Conservation (phyloP, 768 basidiomycete genomes). For the Kwoniella pini region DNA sequence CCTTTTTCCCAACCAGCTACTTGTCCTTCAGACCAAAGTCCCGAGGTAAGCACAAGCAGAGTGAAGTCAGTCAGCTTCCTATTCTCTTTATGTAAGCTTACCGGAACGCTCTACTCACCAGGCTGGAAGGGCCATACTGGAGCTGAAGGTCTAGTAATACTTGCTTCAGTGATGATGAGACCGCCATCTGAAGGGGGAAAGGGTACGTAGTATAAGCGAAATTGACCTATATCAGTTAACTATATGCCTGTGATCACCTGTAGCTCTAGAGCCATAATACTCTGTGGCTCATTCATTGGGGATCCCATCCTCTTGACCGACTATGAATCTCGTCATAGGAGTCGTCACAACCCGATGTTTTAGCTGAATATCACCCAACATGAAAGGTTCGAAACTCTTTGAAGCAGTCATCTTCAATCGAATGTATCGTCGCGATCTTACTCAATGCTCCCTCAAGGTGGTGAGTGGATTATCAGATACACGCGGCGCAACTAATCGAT, state of each 20-base stretch:
- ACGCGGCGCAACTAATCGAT: too few relatives aligned
- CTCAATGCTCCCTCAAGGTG: too few relatives aligned
- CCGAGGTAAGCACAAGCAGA: too few relatives aligned
- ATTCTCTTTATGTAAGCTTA: background rate
- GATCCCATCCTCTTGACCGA: constrained; percentile 12
- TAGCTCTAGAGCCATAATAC: constrained; percentile 48
- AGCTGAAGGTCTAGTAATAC: background rate
- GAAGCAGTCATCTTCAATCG: background rate
- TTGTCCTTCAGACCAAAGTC: constrained; percentile 55
- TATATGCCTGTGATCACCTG: background rate
- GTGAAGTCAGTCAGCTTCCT: background rate
- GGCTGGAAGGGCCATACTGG: background rate
- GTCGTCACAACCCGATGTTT: constrained; percentile 41
- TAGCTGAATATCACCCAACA: constrained; percentile 1
- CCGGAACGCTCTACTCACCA: background rate
- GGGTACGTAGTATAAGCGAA: background rate
- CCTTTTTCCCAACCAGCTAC: constrained; percentile 63
- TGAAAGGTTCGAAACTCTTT: background rate
- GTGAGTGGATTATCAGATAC: too few relatives aligned
- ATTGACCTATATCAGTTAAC: background rate
- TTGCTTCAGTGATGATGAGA: constrained; percentile 41
- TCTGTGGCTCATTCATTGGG: constrained; percentile 29
- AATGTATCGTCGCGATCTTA: too few relatives aligned
- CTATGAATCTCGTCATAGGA: constrained; percentile 39
- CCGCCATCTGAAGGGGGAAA: constrained; percentile 25